Percentiles rank a stretch among this genome's conserved stretches.
phyloP scores from a whole-genome alignment of 352 stramenopile species.

The Globisporangium cylindrosporum region DNA sequence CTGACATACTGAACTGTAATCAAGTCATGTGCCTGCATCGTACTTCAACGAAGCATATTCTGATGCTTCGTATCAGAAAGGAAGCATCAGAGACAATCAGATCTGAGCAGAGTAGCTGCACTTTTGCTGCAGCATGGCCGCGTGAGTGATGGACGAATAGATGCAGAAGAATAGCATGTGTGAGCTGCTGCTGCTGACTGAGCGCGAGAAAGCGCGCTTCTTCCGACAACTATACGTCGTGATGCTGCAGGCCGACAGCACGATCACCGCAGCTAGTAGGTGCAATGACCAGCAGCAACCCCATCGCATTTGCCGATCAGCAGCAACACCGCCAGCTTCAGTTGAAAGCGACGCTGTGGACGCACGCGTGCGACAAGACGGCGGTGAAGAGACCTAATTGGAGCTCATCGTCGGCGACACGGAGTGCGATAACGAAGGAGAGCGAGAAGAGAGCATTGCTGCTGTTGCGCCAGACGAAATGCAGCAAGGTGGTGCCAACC shows the following conservation, averaged over 20 bases:
- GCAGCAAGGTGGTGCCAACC: not conserved
- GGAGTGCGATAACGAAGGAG: not conserved
- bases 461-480: not conserved
- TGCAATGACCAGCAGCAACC: slow-evolving; percentile 9
- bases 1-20: too few relatives aligned
- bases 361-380: not conserved
- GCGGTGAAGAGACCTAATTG: not conserved
- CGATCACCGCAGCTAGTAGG: not conserved
- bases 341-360: not conserved
- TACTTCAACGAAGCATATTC: too few relatives aligned
- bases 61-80: not conserved
- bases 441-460: not conserved
- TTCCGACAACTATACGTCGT: slow-evolving; percentile 47
- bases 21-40: too few relatives aligned
- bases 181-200: slow-evolving; percentile 27
- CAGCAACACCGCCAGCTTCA: not conserved
- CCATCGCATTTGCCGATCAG: not conserved
- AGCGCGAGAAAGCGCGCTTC: slow-evolving; percentile 40
- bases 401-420: not conserved
- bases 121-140: not conserved
- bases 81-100: not conserved
- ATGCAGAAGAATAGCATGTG: not conserved
- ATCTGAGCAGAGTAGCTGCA: too few relatives aligned
- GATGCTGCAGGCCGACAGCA: slow-evolving; percentile 4
- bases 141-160: slow-evolving; percentile 20